These are phyloP conservation scores for Persicaria maculosa DNA, from an alignment of 148 eudicot species.

Conservation along the genomic window DNA sequence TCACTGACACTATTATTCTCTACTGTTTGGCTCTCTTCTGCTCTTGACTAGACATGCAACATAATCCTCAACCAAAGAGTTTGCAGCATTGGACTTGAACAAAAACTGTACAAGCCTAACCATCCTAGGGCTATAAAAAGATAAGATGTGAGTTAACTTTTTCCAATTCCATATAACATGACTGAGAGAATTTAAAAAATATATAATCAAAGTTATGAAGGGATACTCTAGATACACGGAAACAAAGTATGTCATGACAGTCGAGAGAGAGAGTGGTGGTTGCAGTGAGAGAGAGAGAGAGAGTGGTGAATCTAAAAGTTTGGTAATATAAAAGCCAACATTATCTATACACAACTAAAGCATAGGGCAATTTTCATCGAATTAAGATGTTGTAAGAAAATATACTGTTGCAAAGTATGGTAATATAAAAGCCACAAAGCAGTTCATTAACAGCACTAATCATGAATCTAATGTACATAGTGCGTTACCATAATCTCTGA, in stretches of 20 bases:
- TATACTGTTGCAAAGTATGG: not conserved
- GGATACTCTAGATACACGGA: too few relatives aligned
- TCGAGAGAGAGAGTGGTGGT: too few relatives aligned
- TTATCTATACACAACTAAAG: too few relatives aligned
- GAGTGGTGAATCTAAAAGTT: too few relatives aligned
- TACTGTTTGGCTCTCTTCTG: constrained; percentile 70
- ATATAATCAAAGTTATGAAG: not conserved
- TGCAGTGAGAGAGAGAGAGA: too few relatives aligned
- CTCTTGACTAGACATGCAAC: constrained; percentile 83
- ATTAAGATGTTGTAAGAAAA: not conserved
- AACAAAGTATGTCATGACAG: too few relatives aligned
- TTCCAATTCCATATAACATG: constrained; percentile 2
- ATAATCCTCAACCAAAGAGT: constrained; percentile 81
- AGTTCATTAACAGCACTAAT: not conserved
- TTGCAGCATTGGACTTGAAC: constrained; percentile 66
- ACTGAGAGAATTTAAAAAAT: not conserved
- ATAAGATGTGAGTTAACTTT: not conserved
- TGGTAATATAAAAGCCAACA: too few relatives aligned
- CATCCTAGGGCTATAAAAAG: constrained; percentile 66
- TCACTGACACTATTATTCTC: constrained; percentile 52
- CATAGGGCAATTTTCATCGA: too few relatives aligned
- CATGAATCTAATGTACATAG: constrained; percentile 11
- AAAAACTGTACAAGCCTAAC: constrained; percentile 81
- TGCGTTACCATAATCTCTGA: constrained; percentile 85
- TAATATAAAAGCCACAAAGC: not conserved